Evolutionary conservation across 768 basidiomycete genomes (phyloP).

Genomic region (Leccinum sublutescens): DNA sequence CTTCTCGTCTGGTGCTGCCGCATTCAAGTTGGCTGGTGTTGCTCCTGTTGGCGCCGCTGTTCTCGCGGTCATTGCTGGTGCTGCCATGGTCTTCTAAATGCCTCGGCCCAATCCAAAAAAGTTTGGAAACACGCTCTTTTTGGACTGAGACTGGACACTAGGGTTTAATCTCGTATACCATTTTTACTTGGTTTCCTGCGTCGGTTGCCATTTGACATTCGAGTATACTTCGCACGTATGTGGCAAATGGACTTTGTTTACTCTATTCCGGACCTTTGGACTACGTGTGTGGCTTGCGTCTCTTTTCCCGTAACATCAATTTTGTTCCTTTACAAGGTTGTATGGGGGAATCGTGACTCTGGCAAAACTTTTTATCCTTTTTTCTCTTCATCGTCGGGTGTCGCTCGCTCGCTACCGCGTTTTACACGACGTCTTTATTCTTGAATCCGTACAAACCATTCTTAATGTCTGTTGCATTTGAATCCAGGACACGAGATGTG

Average conservation of each 20-base stretch:
- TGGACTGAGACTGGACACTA: neutral
- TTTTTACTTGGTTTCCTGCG: neutral
- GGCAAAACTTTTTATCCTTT: neutral
- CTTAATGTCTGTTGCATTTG: neutral
- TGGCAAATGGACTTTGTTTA: neutral
- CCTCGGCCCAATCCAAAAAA: conserved; percentile 7
- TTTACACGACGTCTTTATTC: neutral
- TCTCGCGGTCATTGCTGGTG: conserved; percentile 50
- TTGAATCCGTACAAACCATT: neutral
- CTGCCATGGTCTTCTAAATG: conserved; percentile 43
- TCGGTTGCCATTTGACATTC: neutral
- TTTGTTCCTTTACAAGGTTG: neutral
- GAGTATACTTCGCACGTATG: neutral
- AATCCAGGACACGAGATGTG: neutral
- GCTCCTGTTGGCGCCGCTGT: conserved; percentile 37
- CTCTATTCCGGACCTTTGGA: neutral
- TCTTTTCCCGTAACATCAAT: conserved; percentile 4
- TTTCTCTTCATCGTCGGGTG: neutral
- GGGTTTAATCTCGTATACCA: neutral
- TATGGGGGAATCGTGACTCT: neutral
- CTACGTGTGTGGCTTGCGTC: conserved; percentile 4
- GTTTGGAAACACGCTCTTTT: neutral
- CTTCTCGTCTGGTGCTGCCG: conserved; percentile 27
- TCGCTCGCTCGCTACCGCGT: conserved; percentile 2
- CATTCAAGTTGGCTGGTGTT: conserved; percentile 33